Percentiles rank a stretch among this genome's conserved stretches.
Conservation (phyloP, 169 alveolate species). For the Amoebophrya sp. region DNA sequence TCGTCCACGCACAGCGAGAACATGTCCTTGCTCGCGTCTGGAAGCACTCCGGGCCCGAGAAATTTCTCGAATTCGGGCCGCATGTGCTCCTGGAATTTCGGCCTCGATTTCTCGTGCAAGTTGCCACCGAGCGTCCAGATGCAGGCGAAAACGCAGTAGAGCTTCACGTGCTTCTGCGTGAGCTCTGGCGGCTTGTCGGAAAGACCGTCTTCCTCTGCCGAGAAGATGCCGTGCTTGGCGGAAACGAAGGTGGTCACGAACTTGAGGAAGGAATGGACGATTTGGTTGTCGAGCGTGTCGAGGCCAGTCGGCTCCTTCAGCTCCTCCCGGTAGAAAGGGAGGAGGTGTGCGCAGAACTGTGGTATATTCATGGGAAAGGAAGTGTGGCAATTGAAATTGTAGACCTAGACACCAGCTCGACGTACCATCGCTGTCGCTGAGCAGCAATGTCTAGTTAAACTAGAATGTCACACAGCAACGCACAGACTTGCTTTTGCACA, state of each 20-base stretch:
- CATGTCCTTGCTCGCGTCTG: slow-evolving; percentile 58
- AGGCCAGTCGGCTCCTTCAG: slow-evolving; percentile 26
- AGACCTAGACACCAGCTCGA: no score
- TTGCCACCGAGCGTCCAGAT: slow-evolving; percentile 76
- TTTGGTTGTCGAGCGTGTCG: slow-evolving; percentile 17
- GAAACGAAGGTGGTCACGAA: slow-evolving; percentile 24
- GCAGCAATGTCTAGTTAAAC: no score
- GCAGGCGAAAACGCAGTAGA: slow-evolving; percentile 51
- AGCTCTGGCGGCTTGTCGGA: not conserved
- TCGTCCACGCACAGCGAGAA: slow-evolving; percentile 59
- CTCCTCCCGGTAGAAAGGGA: slow-evolving; percentile 43
- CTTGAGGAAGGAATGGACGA: slow-evolving; percentile 18
- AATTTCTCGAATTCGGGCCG: slow-evolving; percentile 47
- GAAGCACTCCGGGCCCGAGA: slow-evolving; percentile 48
- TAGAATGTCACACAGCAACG: no score
- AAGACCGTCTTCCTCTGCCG: not conserved
- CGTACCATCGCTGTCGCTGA: no score
- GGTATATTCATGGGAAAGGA: no score
- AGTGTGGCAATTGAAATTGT: no score
- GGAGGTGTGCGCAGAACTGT: slow-evolving; percentile 28
- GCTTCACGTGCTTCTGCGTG: slow-evolving; percentile 34
- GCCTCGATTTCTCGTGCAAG: slow-evolving; percentile 62
- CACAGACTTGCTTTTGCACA: no score
- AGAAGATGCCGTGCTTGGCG: slow-evolving; percentile 15
- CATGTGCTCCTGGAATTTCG: slow-evolving; percentile 47